These are phyloP conservation scores for Backusella psychrophila DNA, from an alignment of 192 early-diverging fungal genomes.

Conservation along the genomic window DNA sequence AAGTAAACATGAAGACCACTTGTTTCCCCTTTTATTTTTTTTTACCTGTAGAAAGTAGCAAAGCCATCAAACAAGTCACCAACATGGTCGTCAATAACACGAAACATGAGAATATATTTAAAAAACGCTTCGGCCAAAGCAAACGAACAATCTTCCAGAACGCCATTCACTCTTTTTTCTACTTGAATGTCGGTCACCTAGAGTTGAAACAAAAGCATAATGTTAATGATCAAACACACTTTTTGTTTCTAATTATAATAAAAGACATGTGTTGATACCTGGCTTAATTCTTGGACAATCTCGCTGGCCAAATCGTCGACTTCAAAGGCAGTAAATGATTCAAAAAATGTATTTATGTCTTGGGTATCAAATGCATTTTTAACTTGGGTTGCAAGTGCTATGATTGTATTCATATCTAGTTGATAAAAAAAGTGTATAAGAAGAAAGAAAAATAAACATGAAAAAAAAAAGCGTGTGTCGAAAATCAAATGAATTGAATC, in stretches of 20 bases:
- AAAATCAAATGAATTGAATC: too few relatives aligned
- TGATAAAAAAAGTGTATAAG: neutral
- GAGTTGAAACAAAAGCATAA: neutral
- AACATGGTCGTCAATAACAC: neutral
- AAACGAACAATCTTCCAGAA: conserved; percentile 11
- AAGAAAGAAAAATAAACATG: too few relatives aligned
- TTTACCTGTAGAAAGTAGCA: conserved; percentile 11
- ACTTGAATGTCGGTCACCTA: neutral
- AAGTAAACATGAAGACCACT: neutral
- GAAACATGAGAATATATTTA: conserved; percentile 15
- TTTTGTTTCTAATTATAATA: neutral
- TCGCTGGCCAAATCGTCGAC: neutral
- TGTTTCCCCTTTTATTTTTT: neutral
- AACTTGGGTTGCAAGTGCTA: conserved; percentile 1
- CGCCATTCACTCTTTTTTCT: neutral
- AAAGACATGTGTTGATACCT: neutral
- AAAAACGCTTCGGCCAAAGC: conserved; percentile 8
- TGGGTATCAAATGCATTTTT: conserved; percentile 3
- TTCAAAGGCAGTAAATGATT: neutral
- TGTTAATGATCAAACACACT: too few relatives aligned
- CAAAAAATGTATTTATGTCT: neutral
- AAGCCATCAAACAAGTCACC: neutral
- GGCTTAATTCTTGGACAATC: conserved; percentile 10
- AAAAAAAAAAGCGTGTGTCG: too few relatives aligned
- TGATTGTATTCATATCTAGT: neutral